phyloP scores from a whole-genome alignment of 768 basidiomycete species.

The Albatrellus ellisii region DNA sequence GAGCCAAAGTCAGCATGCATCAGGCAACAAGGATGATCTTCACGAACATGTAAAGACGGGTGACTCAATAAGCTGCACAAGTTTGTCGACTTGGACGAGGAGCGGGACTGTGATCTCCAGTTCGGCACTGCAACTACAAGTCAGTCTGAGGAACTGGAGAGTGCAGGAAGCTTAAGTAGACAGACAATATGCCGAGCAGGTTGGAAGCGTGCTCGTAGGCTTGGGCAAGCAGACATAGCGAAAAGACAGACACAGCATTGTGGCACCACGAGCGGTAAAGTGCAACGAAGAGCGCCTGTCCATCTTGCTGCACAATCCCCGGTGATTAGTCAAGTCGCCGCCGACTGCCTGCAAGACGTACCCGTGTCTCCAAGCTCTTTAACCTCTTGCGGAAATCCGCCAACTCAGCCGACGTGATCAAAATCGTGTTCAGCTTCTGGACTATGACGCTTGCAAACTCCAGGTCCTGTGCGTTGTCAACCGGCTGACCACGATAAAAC shows the following conservation, averaged over 20 bases:
- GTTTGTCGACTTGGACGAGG: constrained; percentile 92
- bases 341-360: constrained; percentile 23
- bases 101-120: constrained; percentile 92
- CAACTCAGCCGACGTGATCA: constrained; percentile 94
- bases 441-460: constrained; percentile 98
- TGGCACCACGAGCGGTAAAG: constrained; percentile 98
- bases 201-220: constrained; percentile 99
- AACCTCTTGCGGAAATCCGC: constrained; percentile 86
- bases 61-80: constrained; percentile 95
- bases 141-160: background rate
- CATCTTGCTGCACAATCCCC: constrained; percentile 69
- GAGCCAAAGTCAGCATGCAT: background rate
- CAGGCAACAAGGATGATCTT: background rate
- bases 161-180: constrained; percentile 9
- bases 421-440: constrained; percentile 91
- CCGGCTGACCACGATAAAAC: background rate
- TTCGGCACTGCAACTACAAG: constrained; percentile 53
- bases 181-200: constrained; percentile 88
- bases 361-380: constrained; percentile 88
- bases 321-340: background rate
- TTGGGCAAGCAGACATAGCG: constrained; percentile 90
- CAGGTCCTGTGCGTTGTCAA: constrained; percentile 49
- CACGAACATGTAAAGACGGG: constrained; percentile 92
- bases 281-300: constrained; percentile 88
- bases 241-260: constrained; percentile 93